Percentiles rank a stretch among this genome's conserved stretches.
phyloP scores from a whole-genome alignment of 192 early-diverging fungal species.

The Backusella tarrabulga region DNA sequence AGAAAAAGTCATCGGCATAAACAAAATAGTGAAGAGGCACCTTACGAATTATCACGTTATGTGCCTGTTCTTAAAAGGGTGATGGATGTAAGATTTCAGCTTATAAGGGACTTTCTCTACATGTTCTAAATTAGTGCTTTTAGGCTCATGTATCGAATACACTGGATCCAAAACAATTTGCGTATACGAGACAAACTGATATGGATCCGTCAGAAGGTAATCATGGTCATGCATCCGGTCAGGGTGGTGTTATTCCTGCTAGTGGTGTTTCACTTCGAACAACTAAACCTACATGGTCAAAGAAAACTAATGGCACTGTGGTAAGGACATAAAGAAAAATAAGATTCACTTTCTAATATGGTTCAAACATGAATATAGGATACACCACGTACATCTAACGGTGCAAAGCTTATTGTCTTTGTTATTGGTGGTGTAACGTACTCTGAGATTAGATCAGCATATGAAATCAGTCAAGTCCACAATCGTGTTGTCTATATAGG shows the following conservation, averaged over 20 bases:
- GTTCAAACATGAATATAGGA: not conserved
- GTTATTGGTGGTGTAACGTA: constrained; percentile 79
- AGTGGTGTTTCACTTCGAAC: constrained; percentile 42
- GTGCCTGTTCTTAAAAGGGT: constrained; percentile 68
- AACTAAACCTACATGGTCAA: constrained; percentile 24
- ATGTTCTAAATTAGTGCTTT: not conserved
- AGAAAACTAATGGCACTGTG: constrained; percentile 13
- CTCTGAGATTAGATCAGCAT: constrained; percentile 70
- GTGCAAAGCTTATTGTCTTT: constrained; percentile 74
- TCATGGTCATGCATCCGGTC: not conserved
- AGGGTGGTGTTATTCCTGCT: constrained; percentile 22
- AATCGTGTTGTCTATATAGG: constrained; percentile 71
- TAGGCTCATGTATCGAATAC: constrained; percentile 45
- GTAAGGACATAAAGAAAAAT: not conserved
- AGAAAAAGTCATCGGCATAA: constrained; percentile 43
- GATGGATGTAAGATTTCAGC: constrained; percentile 29
- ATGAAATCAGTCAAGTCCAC: constrained; percentile 61
- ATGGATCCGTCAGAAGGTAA: constrained; percentile 45
- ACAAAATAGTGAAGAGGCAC: constrained; percentile 51
- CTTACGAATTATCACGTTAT: constrained; percentile 78
- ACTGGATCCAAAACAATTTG: constrained; percentile 57
- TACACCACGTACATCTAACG: not conserved
- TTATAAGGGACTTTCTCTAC: not conserved
- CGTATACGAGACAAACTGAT: constrained; percentile 54
- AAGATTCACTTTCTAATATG: not conserved